A percentile compares a stretch with the other conserved stretches of the same genome.
Evolutionary conservation across 1,139 yeast species (phyloP).

Genomic region (Ogataea hybrid): DNA sequence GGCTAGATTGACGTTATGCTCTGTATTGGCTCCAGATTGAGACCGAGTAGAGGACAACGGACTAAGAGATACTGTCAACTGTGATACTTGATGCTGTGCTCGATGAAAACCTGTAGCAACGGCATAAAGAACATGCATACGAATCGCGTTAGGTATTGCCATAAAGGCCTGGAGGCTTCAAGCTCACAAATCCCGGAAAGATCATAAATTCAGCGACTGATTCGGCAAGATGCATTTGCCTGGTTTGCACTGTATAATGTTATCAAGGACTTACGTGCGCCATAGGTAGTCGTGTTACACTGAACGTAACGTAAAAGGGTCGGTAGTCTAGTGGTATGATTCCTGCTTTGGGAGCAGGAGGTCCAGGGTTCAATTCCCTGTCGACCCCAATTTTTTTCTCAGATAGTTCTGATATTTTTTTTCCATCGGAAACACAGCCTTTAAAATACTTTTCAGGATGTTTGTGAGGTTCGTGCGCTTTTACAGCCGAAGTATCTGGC

Average conservation of each 20-base stretch:
- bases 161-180: no score
- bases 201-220: no score
- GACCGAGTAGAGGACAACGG: background rate
- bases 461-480: background rate
- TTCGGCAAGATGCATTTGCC: background rate
- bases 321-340: constrained; percentile 33
- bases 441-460: background rate
- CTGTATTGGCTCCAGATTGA: background rate
- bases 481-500: constrained; percentile 3
- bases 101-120: no score
- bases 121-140: no score
- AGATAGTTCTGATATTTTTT: no score
- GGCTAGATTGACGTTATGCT: background rate
- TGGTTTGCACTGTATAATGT: background rate
- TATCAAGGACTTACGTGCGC: no score
- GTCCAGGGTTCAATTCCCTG: constrained; percentile 36
- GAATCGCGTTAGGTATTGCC: no score
- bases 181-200: no score
- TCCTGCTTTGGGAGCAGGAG: constrained; percentile 34
- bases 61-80: no score
- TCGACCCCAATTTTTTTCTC: constrained; percentile 24
- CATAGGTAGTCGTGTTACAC: background rate
- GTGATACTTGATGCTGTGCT: no score
- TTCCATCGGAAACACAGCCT: no score
- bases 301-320: constrained; percentile 11